phyloP scores from a whole-genome alignment of 306 rosid species.

The Vigna radiata region DNA sequence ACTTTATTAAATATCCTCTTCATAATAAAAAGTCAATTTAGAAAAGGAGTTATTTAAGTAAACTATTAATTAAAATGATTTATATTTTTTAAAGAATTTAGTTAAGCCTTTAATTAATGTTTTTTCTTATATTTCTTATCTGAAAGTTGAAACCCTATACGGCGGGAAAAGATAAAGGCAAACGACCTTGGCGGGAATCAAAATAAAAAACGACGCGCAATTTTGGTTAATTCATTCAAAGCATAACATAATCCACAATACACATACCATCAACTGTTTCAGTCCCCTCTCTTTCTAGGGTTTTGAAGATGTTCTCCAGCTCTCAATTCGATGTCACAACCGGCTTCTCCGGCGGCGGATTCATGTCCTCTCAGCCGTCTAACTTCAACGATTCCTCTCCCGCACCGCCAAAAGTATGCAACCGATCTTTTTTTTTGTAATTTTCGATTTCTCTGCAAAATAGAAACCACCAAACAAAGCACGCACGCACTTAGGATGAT shows the following conservation, averaged over 20 bases:
- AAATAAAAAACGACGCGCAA: neutral
- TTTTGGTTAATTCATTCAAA: neutral
- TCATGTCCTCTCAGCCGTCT: slow-evolving; percentile 63
- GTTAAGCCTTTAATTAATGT: no score
- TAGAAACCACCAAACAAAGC: neutral
- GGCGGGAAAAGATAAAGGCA: slow-evolving; percentile 53
- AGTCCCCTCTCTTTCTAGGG: slow-evolving; percentile 42
- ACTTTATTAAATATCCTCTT: no score
- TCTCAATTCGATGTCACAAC: slow-evolving; percentile 69
- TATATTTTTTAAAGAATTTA: no score
- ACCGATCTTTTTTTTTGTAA: slow-evolving; percentile 8
- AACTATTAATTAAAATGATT: no score
- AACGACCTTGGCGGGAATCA: slow-evolving; percentile 61
- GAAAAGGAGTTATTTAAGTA: no score
- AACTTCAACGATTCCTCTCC: slow-evolving; percentile 63
- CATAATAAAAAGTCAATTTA: no score
- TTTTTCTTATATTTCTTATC: neutral
- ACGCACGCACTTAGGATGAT: neutral
- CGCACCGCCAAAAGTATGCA: slow-evolving; percentile 60
- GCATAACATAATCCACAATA: neutral
- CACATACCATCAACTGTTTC: neutral
- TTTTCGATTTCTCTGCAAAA: slow-evolving; percentile 1
- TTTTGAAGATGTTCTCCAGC: slow-evolving; percentile 70
- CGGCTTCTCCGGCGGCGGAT: slow-evolving; percentile 73
- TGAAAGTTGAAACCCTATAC: slow-evolving; percentile 44